These are phyloP conservation scores for Suillus luteus DNA, from an alignment of 768 basidiomycete species.

Conservation along the genomic window DNA sequence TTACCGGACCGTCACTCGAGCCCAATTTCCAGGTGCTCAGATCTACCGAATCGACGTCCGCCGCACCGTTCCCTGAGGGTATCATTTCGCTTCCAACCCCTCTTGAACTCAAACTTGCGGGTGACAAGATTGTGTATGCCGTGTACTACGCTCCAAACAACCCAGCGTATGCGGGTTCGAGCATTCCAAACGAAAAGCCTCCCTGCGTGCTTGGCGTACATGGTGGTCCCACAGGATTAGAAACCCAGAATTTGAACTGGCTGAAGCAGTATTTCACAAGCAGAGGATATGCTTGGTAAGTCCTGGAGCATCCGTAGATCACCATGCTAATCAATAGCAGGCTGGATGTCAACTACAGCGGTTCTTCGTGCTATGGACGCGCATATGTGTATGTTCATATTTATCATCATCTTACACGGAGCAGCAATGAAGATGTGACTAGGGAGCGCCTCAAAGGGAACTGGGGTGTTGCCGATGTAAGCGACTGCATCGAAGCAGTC, in stretches of 20 bases:
- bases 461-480: slow-evolving; percentile 78
- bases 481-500: slow-evolving; percentile 62
- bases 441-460: slow-evolving; percentile 53
- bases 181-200: slow-evolving; percentile 51
- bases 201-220: slow-evolving; percentile 68
- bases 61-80: slow-evolving; percentile 8
- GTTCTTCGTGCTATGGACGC: slow-evolving; percentile 74
- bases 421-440: slow-evolving; percentile 58
- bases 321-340: neutral
- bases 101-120: slow-evolving; percentile 40
- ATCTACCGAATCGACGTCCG: slow-evolving; percentile 24
- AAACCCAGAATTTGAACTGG: slow-evolving; percentile 52
- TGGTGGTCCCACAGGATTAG: slow-evolving; percentile 67
- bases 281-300: slow-evolving; percentile 68
- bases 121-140: slow-evolving; percentile 51
- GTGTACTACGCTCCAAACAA: slow-evolving; percentile 71
- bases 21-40: slow-evolving; percentile 26
- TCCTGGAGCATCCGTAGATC: neutral
- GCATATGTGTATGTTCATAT: slow-evolving; percentile 49
- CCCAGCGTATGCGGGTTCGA: slow-evolving; percentile 54
- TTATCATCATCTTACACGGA: slow-evolving; percentile 48
- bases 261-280: slow-evolving; percentile 66
- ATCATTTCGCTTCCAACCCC: slow-evolving; percentile 51
- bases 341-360: slow-evolving; percentile 76
- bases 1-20: slow-evolving; percentile 26